Conservation (phyloP, 352 stramenopile species). For the Phytophthora pseudosyringae region DNA sequence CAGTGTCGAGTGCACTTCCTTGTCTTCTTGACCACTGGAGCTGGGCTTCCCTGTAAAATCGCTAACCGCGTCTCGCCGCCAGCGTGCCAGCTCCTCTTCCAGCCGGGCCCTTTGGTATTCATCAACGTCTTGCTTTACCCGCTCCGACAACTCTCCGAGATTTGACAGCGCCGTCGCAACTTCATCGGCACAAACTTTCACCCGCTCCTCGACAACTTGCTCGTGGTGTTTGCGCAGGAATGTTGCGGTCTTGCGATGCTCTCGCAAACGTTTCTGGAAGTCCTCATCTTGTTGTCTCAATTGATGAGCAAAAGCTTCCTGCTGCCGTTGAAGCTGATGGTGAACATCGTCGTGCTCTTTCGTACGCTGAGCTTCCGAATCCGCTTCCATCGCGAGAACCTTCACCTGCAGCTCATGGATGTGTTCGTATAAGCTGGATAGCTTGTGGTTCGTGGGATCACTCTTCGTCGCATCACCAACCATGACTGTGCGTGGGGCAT, state of each 20-base stretch:
- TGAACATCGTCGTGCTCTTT: constrained; percentile 19
- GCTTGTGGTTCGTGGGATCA: constrained; percentile 4
- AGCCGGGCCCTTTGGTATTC: constrained; percentile 23
- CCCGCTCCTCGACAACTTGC: constrained; percentile 16
- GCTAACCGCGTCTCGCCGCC: constrained; percentile 3
- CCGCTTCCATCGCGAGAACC: constrained; percentile 15
- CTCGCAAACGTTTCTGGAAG: constrained; percentile 13
- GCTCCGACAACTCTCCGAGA: constrained; percentile 22
- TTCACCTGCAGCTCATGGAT: constrained; percentile 26
- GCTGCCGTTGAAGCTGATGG: constrained; percentile 19
- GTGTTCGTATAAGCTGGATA: constrained; percentile 20
- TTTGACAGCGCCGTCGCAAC: constrained; percentile 11
- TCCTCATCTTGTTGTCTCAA: constrained; percentile 20
- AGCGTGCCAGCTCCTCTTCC: constrained; percentile 19
- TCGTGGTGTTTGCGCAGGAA: constrained; percentile 13
- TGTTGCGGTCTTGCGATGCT: constrained; percentile 9
- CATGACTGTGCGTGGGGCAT: background rate
- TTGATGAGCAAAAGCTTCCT: constrained; percentile 18
- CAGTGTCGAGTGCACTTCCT: constrained; percentile 3
- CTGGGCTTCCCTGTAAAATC: background rate
- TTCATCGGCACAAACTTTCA: constrained; percentile 19
- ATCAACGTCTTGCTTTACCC: constrained; percentile 22
- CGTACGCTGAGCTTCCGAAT: constrained; percentile 9
- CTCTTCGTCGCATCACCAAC: constrained; percentile 1
- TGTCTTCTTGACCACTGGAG: constrained; percentile 1